phyloP scores from a whole-genome alignment of 352 stramenopile species.

The Globisporangium carolinianum region DNA sequence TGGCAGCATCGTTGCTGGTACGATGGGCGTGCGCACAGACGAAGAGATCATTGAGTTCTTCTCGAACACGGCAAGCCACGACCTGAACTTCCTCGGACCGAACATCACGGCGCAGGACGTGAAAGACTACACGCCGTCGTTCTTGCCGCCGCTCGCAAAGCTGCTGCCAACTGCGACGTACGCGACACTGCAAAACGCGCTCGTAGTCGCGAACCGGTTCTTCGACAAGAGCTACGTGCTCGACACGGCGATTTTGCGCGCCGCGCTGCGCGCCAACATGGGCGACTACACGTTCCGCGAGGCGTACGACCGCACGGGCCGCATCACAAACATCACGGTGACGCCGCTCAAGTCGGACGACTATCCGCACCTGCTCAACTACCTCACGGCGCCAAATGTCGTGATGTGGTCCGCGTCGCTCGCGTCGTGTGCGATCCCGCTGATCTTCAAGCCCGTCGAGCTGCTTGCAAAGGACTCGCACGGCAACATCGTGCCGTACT shows the following conservation, averaged over 20 bases:
- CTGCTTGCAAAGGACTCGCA: slow-evolving; percentile 93
- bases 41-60: slow-evolving; percentile 83
- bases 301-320: slow-evolving; percentile 96
- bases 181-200: slow-evolving; percentile 32
- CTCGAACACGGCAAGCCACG: slow-evolving; percentile 27
- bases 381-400: slow-evolving; percentile 97
- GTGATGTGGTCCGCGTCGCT: slow-evolving; percentile 97
- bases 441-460: slow-evolving; percentile 92
- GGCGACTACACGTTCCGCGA: slow-evolving; percentile 98
- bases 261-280: slow-evolving; percentile 84
- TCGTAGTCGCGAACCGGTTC: slow-evolving; percentile 59
- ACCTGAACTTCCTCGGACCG: slow-evolving; percentile 51
- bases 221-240: slow-evolving; percentile 65
- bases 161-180: slow-evolving; percentile 42
- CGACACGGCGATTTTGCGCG: slow-evolving; percentile 57
- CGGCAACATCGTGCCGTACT: slow-evolving; percentile 78
- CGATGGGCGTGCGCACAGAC: slow-evolving; percentile 91
- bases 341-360: slow-evolving; percentile 88
- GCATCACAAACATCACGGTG: slow-evolving; percentile 99
- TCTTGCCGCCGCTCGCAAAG: slow-evolving; percentile 32
- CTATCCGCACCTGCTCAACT: slow-evolving; percentile 96
- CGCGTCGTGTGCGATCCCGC: slow-evolving; percentile 92
- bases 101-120: slow-evolving; percentile 66
- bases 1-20: slow-evolving; percentile 91
- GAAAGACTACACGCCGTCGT: slow-evolving; percentile 46